Percentiles rank a stretch among this genome's conserved stretches.
Evolutionary conservation across 257 asterid species (phyloP).

Genomic region (Solanum chilense): DNA sequence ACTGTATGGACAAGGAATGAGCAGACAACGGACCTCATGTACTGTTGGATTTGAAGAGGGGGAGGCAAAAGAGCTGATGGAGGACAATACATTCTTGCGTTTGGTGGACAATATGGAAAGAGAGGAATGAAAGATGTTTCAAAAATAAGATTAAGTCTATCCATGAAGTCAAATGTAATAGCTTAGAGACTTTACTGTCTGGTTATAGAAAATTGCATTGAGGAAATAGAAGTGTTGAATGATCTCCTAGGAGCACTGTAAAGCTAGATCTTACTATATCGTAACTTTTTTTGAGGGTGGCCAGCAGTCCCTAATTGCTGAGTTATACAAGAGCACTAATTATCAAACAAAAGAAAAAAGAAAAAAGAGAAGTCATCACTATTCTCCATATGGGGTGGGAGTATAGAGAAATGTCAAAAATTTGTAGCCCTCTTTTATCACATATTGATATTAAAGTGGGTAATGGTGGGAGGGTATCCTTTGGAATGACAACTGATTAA

Average conservation of each 20-base stretch:
- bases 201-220: background rate
- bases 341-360: background rate
- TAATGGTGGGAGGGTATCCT: background rate
- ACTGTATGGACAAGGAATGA: background rate
- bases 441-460: background rate
- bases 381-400: background rate
- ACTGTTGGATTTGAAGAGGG: background rate
- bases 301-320: background rate
- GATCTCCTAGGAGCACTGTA: background rate
- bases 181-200: background rate
- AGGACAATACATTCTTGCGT: background rate
- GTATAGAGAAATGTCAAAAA: background rate
- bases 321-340: background rate
- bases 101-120: background rate
- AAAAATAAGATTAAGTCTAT: background rate
- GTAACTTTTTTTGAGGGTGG: background rate
- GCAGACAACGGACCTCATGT: background rate
- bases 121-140: background rate
- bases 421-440: background rate
- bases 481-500: background rate
- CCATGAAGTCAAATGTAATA: background rate
- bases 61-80: background rate
- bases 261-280: background rate
- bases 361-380: background rate
- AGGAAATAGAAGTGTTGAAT: background rate